Conservation (phyloP, 768 basidiomycete species). For the Xanthoconium purpureum region DNA sequence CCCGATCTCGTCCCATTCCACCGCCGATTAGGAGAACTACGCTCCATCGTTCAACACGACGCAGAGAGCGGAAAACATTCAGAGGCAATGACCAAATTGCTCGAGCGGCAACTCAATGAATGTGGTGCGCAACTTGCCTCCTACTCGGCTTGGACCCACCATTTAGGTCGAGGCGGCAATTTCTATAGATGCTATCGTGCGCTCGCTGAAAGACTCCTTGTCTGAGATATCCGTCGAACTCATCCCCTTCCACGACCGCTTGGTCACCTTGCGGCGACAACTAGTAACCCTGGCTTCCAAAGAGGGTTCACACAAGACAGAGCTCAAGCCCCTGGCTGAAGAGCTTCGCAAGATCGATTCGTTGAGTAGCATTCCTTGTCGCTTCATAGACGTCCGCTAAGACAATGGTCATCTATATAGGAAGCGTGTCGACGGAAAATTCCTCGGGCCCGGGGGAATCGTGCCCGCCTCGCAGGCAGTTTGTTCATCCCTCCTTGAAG, state of each 20-base stretch:
- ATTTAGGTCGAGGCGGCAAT: background rate
- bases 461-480: slow-evolving; percentile 91
- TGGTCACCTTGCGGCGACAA: slow-evolving; percentile 85
- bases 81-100: slow-evolving; percentile 80
- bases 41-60: slow-evolving; percentile 83
- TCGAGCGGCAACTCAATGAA: slow-evolving; percentile 87
- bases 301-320: slow-evolving; percentile 78
- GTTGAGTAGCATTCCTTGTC: slow-evolving; percentile 59
- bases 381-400: slow-evolving; percentile 18
- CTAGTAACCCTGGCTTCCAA: slow-evolving; percentile 86
- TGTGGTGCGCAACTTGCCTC: slow-evolving; percentile 61
- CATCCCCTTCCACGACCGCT: slow-evolving; percentile 82
- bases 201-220: slow-evolving; percentile 77
- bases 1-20: slow-evolving; percentile 87
- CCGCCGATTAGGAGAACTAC: slow-evolving; percentile 74
- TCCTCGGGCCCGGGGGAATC: slow-evolving; percentile 84
- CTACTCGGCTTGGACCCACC: background rate
- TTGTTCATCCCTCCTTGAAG: slow-evolving; percentile 89
- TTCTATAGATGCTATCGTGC: slow-evolving; percentile 66
- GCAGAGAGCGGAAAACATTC: slow-evolving; percentile 79
- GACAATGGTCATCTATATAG: slow-evolving; percentile 36
- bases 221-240: slow-evolving; percentile 88
- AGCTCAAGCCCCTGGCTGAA: slow-evolving; percentile 86
- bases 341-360: slow-evolving; percentile 95
- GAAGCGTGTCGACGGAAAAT: slow-evolving; percentile 94